A percentile compares a stretch with the other conserved stretches of the same genome.
These are phyloP conservation scores for Mortierella hygrophila DNA, from an alignment of 192 early-diverging fungal genomes.

Conservation along the genomic window DNA sequence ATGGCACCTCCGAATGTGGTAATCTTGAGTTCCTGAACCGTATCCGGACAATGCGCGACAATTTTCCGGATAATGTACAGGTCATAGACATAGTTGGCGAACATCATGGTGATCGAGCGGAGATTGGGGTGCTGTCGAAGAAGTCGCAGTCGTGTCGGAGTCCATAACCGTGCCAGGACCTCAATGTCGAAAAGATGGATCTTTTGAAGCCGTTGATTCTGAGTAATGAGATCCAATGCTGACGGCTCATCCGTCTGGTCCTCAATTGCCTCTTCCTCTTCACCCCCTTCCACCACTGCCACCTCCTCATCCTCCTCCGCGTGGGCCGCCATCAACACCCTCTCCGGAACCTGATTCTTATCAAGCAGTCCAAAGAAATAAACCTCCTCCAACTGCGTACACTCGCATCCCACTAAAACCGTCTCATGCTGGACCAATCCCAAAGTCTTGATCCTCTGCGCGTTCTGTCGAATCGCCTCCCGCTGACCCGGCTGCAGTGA, in stretches of 20 bases:
- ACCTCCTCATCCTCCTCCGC: no score
- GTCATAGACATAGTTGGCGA: constrained; percentile 1
- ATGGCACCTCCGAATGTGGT: not conserved
- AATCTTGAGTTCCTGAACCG: not conserved
- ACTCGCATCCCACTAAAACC: not conserved
- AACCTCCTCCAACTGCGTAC: not conserved
- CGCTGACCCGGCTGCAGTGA: not conserved
- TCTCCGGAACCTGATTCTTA: not conserved
- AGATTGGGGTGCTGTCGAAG: not conserved
- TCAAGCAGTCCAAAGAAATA: not conserved
- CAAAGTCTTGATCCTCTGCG: not conserved
- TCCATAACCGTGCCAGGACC: not conserved
- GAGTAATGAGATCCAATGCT: not conserved
- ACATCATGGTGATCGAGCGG: not conserved
- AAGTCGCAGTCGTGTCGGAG: not conserved
- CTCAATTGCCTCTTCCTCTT: not conserved
- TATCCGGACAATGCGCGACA: not conserved
- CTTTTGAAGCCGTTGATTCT: not conserved
- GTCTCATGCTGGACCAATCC: not conserved
- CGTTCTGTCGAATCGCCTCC: not conserved
- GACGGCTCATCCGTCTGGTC: not conserved
- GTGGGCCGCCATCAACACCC: no score
- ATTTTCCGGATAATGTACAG: not conserved
- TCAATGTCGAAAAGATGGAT: not conserved
- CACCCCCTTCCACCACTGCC: no score